Percentiles rank a stretch among this genome's conserved stretches.
phyloP scores from a whole-genome alignment of 257 asterid species.

The Nicotiana undulata region DNA sequence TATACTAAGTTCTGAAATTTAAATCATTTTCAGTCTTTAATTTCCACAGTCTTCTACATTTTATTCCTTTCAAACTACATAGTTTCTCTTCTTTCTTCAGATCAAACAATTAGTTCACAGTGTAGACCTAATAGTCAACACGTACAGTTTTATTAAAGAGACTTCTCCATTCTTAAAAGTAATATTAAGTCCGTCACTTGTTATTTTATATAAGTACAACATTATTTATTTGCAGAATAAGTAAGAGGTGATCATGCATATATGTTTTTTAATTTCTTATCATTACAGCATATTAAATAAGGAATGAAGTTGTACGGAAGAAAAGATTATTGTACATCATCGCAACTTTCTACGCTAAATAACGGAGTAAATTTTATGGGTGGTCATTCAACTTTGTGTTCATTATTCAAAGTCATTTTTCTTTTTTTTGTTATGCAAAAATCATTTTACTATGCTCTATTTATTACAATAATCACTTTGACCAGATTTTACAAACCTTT shows the following conservation, averaged over 20 bases:
- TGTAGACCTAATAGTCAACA: neutral
- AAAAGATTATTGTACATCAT: no score
- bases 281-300: neutral
- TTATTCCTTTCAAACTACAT: conserved; percentile 1
- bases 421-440: no score
- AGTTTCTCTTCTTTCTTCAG: neutral
- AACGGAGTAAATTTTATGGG: no score
- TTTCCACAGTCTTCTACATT: neutral
- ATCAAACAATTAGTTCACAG: neutral
- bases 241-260: neutral
- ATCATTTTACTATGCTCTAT: no score
- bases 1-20: neutral
- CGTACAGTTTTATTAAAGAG: neutral
- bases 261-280: neutral
- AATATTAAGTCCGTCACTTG: neutral
- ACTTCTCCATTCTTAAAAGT: neutral
- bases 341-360: no score
- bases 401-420: no score
- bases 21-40: neutral
- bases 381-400: no score
- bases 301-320: neutral
- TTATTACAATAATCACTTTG: no score
- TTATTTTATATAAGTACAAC: no score
- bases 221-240: neutral
- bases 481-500: no score